A percentile compares a stretch with the other conserved stretches of the same genome.
These are phyloP conservation scores for Monilinia fructigena DNA, from an alignment of 2,329 filamentous ascomycete genomes.

Conservation along the genomic window DNA sequence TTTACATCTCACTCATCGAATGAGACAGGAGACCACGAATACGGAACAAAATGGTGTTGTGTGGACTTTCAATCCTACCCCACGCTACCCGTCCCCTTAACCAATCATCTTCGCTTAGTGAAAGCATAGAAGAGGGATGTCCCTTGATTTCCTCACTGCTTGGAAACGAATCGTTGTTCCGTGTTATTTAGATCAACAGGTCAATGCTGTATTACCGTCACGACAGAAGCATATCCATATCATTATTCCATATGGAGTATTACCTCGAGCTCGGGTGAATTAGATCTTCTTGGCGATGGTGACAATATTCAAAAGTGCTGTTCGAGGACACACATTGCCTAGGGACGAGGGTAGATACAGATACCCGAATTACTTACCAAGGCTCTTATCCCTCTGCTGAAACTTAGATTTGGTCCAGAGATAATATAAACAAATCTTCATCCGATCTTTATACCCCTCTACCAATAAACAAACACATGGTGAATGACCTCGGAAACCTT, in stretches of 20 bases:
- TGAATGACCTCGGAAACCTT: neutral
- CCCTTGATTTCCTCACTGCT: neutral
- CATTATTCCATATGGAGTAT: neutral
- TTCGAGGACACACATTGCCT: neutral
- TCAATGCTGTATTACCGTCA: neutral
- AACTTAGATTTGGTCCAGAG: too few species aligned
- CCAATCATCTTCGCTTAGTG: neutral
- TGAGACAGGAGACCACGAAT: neutral
- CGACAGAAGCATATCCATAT: neutral
- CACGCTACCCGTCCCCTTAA: neutral
- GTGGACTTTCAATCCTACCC: constrained; percentile 5
- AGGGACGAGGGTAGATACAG: neutral
- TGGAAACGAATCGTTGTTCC: neutral
- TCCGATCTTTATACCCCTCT: neutral
- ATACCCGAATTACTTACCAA: neutral
- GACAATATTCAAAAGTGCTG: neutral
- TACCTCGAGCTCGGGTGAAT: neutral
- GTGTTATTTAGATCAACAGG: neutral
- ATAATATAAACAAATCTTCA: too few species aligned
- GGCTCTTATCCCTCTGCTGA: too few species aligned
- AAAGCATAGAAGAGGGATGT: constrained; percentile 1
- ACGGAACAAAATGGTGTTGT: constrained; percentile 7
- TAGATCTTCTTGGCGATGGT: neutral
- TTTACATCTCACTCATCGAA: constrained; percentile 4
- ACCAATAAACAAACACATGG: neutral